A percentile compares a stretch with the other conserved stretches of the same genome.
These are phyloP conservation scores for Plasmodium gaboni DNA, from an alignment of 169 alveolate species.

Conservation along the genomic window DNA sequence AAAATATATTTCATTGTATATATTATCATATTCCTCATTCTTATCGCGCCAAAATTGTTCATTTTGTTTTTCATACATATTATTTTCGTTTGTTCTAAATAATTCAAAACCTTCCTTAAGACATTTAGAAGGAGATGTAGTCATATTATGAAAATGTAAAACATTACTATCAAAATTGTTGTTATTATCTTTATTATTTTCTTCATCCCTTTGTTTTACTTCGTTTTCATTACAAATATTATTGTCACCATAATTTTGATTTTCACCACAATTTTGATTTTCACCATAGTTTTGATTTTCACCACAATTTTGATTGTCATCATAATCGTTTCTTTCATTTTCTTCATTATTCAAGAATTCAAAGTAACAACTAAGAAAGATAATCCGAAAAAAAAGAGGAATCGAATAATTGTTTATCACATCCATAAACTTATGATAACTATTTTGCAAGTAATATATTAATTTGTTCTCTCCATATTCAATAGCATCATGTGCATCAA, in stretches of 20 bases:
- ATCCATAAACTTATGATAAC: slow-evolving; percentile 67
- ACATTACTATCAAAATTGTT: not conserved
- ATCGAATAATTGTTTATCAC: slow-evolving; percentile 55
- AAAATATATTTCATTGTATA: not conserved
- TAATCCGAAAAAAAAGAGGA: slow-evolving; percentile 61
- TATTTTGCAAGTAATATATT: slow-evolving; percentile 65
- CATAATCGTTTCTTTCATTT: not conserved
- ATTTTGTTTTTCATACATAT: not conserved
- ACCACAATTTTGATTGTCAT: not conserved
- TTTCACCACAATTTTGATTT: not conserved
- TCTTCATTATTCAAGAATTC: slow-evolving; percentile 38
- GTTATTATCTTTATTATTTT: not conserved
- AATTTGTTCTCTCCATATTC: slow-evolving; percentile 69
- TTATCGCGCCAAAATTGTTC: not conserved
- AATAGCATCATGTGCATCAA: slow-evolving; percentile 67
- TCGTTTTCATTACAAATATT: not conserved
- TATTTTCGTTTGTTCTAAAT: too few species aligned
- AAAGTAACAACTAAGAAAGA: slow-evolving; percentile 68
- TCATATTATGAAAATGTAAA: too few species aligned
- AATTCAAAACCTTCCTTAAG: too few species aligned
- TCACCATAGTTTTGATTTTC: not conserved
- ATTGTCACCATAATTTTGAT: not conserved
- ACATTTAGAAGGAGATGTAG: too few species aligned
- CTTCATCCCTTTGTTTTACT: not conserved
- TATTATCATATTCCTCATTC: not conserved